Evolutionary conservation across 768 basidiomycete genomes (phyloP), one percentile per base, ranked within the genome.

Genomic region (Roridomyces roridus): DNA sequence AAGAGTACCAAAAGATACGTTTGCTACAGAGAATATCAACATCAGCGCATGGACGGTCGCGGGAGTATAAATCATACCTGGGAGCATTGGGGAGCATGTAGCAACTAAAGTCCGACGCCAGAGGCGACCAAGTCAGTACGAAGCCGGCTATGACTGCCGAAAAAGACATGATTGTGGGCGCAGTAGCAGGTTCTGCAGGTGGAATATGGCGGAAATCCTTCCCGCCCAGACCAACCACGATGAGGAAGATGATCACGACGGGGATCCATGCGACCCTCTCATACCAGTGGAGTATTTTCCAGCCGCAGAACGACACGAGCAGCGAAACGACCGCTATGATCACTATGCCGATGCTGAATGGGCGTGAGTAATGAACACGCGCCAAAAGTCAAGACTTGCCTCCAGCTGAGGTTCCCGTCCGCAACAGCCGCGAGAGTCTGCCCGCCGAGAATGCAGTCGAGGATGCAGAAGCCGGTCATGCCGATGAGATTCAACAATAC

Each of bases 191-290:
- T 10, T 65, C 72, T 1, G 75, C 71, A 0, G 83, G 74, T 31
- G 79, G 76, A 1, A 75, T 77, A 46, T 77, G 80, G 15, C 72
- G 72, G 11, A 94, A 74, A 60, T 92, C 78, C 60, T 89, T 87
- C 0, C 86, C 91, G 0, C 90, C 85, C n/a, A 91, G 76, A 4
- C 88, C 91, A 12, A 89, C 72, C 9, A 84, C 85, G 48, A 94
- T 80, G 28, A 92, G 61, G 68, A 87, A 92, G 9, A 86, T 82
- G 48, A 94, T 72, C n/a, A 91, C 65, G 17, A 91, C 82, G 0
- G 93, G 92, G 17, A 93, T 78, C 91, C 92, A 93, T 2, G 87
- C 77, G 3, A 89, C 56, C 10, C 85, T 80, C 63, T 92, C 92
- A 64, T 47, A 80, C 82, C 81, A 81, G 51, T 76, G 75, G 12